These are phyloP conservation scores for Isoetes taiwanensis DNA, from an alignment of 75 land plant genomes.

Conservation along the genomic window DNA sequence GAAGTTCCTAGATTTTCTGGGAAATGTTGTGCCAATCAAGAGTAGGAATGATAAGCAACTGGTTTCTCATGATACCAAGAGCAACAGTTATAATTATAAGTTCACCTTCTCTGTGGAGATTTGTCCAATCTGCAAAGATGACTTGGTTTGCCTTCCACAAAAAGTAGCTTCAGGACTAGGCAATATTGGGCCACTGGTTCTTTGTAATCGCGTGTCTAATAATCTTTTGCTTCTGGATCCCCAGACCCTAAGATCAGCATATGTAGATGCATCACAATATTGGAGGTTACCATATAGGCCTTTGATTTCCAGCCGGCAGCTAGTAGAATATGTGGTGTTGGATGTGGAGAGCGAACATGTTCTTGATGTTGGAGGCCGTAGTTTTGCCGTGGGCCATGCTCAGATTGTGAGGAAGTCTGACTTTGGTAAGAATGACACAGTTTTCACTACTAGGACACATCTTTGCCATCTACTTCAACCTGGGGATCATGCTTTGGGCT, in stretches of 20 bases:
- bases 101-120: slow-evolving; percentile 75
- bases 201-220: slow-evolving; percentile 53
- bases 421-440: slow-evolving; percentile 52
- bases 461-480: slow-evolving; percentile 51
- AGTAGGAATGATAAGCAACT: slow-evolving; percentile 50
- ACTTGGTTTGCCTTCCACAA: slow-evolving; percentile 56
- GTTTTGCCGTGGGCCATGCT: slow-evolving; percentile 40
- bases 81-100: slow-evolving; percentile 56
- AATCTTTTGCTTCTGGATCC: slow-evolving; percentile 51
- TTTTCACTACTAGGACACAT: slow-evolving; percentile 49
- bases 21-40: slow-evolving; percentile 33
- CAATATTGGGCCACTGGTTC: slow-evolving; percentile 57
- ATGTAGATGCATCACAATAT: slow-evolving; percentile 54
- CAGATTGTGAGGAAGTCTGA: slow-evolving; percentile 55
- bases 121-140: slow-evolving; percentile 67
- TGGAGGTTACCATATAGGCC: slow-evolving; percentile 43
- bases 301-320: slow-evolving; percentile 46
- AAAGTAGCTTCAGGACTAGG: slow-evolving; percentile 45
- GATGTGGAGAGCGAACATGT: slow-evolving; percentile 37
- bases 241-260: slow-evolving; percentile 32
- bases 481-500: slow-evolving; percentile 72
- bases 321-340: slow-evolving; percentile 58
- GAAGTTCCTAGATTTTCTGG: slow-evolving; percentile 48
- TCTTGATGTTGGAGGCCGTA: slow-evolving; percentile 26
- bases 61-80: slow-evolving; percentile 73